Percentiles rank a stretch among this genome's conserved stretches.
phyloP scores from a whole-genome alignment of 371 early-diverging fungal genomes.

The Apophysomyces variabilis region DNA sequence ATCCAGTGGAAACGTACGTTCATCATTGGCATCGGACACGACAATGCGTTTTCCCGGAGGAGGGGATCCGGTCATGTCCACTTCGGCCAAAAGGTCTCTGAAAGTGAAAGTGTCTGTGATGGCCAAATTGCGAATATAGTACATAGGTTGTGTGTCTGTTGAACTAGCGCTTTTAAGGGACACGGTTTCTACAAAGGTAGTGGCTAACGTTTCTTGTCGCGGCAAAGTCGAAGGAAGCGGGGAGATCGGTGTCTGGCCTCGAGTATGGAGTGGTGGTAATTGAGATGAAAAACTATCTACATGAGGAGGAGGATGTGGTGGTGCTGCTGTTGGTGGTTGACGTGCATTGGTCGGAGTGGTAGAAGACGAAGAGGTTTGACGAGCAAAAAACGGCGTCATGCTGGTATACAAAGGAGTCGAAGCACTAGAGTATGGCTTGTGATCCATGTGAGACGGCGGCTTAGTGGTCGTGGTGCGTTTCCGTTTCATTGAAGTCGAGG shows the following conservation, averaged over 20 bases:
- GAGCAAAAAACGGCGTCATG: slow-evolving; percentile 21
- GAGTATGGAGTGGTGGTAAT: slow-evolving; percentile 24
- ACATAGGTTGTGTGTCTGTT: slow-evolving; percentile 19
- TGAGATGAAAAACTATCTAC: slow-evolving; percentile 24
- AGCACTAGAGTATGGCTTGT: slow-evolving; percentile 32
- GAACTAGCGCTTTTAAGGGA: slow-evolving; percentile 34
- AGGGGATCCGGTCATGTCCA: slow-evolving; percentile 47
- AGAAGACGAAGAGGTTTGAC: slow-evolving; percentile 21
- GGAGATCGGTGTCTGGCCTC: slow-evolving; percentile 14
- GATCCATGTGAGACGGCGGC: slow-evolving; percentile 22
- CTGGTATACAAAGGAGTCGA: slow-evolving; percentile 43
- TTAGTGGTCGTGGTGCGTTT: slow-evolving; percentile 20
- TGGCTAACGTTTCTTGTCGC: slow-evolving; percentile 16
- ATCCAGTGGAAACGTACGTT: slow-evolving; percentile 46
- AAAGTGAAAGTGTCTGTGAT: slow-evolving; percentile 57
- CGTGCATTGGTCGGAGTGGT: slow-evolving; percentile 13
- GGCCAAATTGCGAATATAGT: slow-evolving; percentile 51
- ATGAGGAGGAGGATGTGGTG: neutral
- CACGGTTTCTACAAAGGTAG: slow-evolving; percentile 43
- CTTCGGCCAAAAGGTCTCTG: slow-evolving; percentile 45
- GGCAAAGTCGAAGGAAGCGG: slow-evolving; percentile 13
- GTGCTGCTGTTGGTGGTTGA: slow-evolving; percentile 4
- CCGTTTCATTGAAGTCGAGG: slow-evolving; percentile 15
- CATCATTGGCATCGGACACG: slow-evolving; percentile 41
- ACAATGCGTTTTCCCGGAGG: slow-evolving; percentile 54